Evolutionary conservation across 2,329 filamentous ascomycete genomes (phyloP), one percentile per base, ranked within the genome.

Genomic region (Conoideocrella luteorostrata): DNA sequence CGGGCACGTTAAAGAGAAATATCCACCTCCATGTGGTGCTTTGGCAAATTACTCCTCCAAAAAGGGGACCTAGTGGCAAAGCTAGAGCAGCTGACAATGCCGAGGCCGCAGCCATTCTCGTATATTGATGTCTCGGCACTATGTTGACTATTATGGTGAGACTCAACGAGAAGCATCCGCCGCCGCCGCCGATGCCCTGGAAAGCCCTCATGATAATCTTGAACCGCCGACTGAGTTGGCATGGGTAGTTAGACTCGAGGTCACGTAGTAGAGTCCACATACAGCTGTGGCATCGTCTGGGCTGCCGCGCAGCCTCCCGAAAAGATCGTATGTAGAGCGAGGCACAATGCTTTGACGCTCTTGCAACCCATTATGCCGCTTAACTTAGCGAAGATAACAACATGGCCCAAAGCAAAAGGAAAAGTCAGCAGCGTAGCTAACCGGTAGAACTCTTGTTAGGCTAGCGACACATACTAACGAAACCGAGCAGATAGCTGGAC

Each of bases 131-230:
- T 5, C 58, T 56, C 1, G 64, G 62, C 0, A 69, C 67, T n/a
- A 74, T 60, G 43, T 74, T 70, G n/a, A 71, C 62, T 1, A 75
- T 61, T 10, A 66, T 63, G 24, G 72, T 67, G 24, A 74, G 67
- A 1, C 67, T 66, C 13, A 76, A 52, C 39, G 70, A 71, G 55
- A 74, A 77, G n/a, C n/a, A n/a, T 9, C 77, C 62, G 1, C 73
- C 73, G 13, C 74, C 70, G 4, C 69, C 74, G 1, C 74, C 74
- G 15, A 76, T 62, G 13, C 72, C 72, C 41, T 76, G 72, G 4
- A 75, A 63, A 1, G 68, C 67, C 24, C 72, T 68, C 41, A 63
- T 74, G 10, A 71, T 51, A 37, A 77, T 74, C 1, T 58, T 62
- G n/a, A 7, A n/a, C 18, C 15, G 32, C 17, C 13, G 15, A 20